Base-by-base conservation (phyloP, 176 grass and related monocot species). In the Aegilops tauschii region DNA sequence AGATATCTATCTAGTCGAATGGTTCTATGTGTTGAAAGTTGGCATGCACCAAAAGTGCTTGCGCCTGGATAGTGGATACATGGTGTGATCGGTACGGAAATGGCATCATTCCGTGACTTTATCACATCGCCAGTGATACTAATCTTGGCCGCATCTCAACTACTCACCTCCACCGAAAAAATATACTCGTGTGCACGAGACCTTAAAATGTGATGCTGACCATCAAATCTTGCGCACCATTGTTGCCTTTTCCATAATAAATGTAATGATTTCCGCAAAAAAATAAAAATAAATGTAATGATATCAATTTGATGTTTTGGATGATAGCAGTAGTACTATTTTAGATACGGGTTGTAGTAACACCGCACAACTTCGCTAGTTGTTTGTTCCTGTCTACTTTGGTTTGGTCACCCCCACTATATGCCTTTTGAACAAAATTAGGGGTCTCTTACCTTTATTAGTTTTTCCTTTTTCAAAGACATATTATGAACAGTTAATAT, bases 41-140 rank as follows among this genome's bases (percentile, higher is more conserved):
- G 14, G 63, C 84, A n/a, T 69, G 36, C 63, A 40, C 74, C 74
- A 85, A 78, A 69, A 58, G 9, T 69, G 44, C 84, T 69, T 68
- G 63, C 45, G 28, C 0, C 31, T 29, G 31, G 17, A 66, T 37
- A 0, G 21, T 29, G 44, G 17, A 66, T 37, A 36, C 13, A 29
- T 17, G 72, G 25, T 21, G 62, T 23, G 8, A 78, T 58, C 9
- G 29, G 16, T 63, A 39, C 20, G 44, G 44, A 29, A 21, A 68
- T 78, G 83, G 30, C 83, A 39, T 56, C 47, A 36, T 10, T 34
- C 4, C 12, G 18, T 77, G 61, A 49, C 42, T 30, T 77, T 72
- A 65, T 25, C 62, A 39, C 74, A 59, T 69, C 62, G 39, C 62
- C 31, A 85, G 50, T 10, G 27, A 9, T 68, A 68, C n/a, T 9